These are phyloP conservation scores for Prillingera fragicola DNA, from an alignment of 1,284 basidiomycete genomes.

Conservation along the genomic window DNA sequence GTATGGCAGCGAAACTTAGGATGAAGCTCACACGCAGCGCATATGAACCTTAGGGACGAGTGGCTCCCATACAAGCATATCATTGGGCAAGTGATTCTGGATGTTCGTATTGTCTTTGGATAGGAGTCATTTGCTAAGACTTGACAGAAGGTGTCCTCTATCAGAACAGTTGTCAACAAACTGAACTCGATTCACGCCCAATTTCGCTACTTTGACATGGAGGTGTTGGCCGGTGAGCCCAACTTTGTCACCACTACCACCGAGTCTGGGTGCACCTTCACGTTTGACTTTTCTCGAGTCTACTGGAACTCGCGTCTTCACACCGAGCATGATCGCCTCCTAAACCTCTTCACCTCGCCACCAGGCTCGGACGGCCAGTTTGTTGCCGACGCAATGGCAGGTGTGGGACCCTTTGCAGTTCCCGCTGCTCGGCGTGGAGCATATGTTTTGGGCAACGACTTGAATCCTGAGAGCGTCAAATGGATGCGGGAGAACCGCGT, in stretches of 20 bases:
- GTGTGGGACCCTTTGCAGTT: constrained; percentile 93
- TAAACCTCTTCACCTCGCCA: constrained; percentile 61
- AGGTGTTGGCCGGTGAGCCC: constrained; percentile 83
- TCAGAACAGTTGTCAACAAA: constrained; percentile 94
- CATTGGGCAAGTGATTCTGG: constrained; percentile 85
- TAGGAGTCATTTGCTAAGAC: not conserved
- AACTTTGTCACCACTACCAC: constrained; percentile 76
- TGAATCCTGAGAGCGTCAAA: constrained; percentile 82
- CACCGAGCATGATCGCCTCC: constrained; percentile 81
- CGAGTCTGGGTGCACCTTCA: constrained; percentile 79
- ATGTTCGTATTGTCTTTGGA: constrained; percentile 55
- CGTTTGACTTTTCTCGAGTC: constrained; percentile 89
- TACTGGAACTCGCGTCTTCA: constrained; percentile 98
- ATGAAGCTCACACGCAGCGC: constrained; percentile 51
- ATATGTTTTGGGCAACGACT: constrained; percentile 83
- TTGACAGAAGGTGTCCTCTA: constrained; percentile 68
- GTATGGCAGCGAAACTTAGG: constrained; percentile 54
- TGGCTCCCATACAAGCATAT: constrained; percentile 86
- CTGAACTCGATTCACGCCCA: constrained; percentile 77
- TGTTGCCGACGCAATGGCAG: constrained; percentile 90
- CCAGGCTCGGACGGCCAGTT: too few species aligned
- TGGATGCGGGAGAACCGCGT: constrained; percentile 69
- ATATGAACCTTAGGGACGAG: constrained; percentile 84
- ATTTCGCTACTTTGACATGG: constrained; percentile 96
- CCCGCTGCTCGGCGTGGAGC: constrained; percentile 88